Conservation (phyloP, 129 eudicot species). For the Sambucus nigra region DNA sequence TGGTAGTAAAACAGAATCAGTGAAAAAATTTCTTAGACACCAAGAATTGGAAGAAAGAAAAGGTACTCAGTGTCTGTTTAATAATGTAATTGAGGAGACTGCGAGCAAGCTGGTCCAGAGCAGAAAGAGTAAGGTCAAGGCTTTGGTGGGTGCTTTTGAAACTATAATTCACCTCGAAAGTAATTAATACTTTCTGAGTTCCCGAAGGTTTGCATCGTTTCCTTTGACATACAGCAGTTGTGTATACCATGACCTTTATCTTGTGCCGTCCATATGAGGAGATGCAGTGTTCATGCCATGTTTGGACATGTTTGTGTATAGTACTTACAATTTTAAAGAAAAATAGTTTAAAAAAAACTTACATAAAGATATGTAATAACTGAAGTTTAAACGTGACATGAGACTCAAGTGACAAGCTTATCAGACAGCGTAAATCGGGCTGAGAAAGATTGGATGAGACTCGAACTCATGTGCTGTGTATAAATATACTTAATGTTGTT, state of each 20-base stretch:
- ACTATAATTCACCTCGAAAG: slow-evolving; percentile 19
- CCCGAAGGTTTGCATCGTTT: slow-evolving; percentile 3
- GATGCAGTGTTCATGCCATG: not conserved
- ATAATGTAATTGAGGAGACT: slow-evolving; percentile 70
- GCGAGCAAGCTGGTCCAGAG: slow-evolving; percentile 49
- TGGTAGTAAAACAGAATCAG: slow-evolving; percentile 7
- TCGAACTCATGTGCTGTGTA: not conserved
- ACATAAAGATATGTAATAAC: too few relatives aligned
- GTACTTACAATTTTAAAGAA: not conserved
- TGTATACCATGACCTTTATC: slow-evolving; percentile 3
- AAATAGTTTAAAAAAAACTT: too few relatives aligned
- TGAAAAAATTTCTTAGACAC: slow-evolving; percentile 34
- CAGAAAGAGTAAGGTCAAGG: slow-evolving; percentile 69
- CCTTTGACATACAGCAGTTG: slow-evolving; percentile 4
- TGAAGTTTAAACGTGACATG: not conserved
- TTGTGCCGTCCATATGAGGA: slow-evolving; percentile 3
- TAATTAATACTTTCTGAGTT: not conserved
- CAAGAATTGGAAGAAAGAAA: slow-evolving; percentile 36
- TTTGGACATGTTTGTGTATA: not conserved
- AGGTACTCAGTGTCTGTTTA: slow-evolving; percentile 16
- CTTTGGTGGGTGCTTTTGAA: slow-evolving; percentile 84
- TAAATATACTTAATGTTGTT: not conserved
- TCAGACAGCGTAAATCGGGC: not conserved
- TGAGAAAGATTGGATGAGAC: slow-evolving; percentile 1
- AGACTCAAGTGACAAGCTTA: not conserved